Evolutionary conservation across 2,329 filamentous ascomycete species (phyloP), one percentile per base, ranked within the genome.

Genomic region (Trichophaea hybrida): DNA sequence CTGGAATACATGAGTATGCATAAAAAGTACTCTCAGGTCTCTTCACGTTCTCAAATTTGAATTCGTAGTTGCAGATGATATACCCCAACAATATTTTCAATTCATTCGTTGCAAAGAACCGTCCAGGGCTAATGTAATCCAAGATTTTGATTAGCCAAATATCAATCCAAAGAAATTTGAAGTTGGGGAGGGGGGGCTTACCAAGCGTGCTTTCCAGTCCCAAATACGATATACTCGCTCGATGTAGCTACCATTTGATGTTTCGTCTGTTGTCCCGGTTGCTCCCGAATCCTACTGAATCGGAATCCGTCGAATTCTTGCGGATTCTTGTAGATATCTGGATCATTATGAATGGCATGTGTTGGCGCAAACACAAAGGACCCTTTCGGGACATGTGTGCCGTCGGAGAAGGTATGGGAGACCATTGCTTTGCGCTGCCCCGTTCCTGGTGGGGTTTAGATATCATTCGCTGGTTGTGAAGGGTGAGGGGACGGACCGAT

Each of bases 271-370:
- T 61, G 50, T 2, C 62, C 66, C 17, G 67, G 66, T 1, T 64
- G 60, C 58, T 73, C 71, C 2, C 73, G 69, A 7, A 68, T 58
- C 1, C 72, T 68, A 3, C 73, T 72, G 57, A 74, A 76, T 0
- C 74, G 69, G 57, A 74, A 75, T 0, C 73, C 74, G 15, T 75
- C 74, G 62, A 69, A 76, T 31, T 71, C 71, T 6, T 67, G 34
- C 0, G 73, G 69, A 1, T 75, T 70, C 6, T 71, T 69, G 44
- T 72, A 70, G 0, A 49, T 57, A 0, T 70, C 69, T 4, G 56
- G 55, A 53, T 75, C 71, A 1, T 33, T n/a, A 34, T 70, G 68
- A 15, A 65, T 62, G 2, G 64, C 65, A 4, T 58, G 61, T 7
- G 59, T 59, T 33, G 66, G 64, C 10, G 64, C 65, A 5, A 61